phyloP scores from a whole-genome alignment of 495 filamentous ascomycete species.

The Melanomma pulvis-pyrius region DNA sequence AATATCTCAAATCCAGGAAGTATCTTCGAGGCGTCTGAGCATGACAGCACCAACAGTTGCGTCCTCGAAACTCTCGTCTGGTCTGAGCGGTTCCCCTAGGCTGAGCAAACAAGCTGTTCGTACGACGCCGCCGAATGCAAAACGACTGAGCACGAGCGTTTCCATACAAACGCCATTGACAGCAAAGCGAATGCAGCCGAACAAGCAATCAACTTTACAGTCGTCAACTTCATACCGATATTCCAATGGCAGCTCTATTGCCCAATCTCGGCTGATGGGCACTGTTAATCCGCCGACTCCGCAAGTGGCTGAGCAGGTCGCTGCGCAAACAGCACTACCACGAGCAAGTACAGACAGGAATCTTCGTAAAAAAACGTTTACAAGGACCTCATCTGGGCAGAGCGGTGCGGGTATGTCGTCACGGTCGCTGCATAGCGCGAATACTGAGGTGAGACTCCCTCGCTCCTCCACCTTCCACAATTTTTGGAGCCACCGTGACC shows the following conservation, averaged over 20 bases:
- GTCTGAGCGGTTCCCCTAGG: neutral
- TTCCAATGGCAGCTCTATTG: constrained; percentile 8
- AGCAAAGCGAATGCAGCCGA: constrained; percentile 1
- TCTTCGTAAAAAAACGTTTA: constrained; percentile 12
- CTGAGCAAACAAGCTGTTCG: constrained; percentile 15
- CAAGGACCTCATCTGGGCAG: neutral
- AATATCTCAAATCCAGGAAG: constrained; percentile 17
- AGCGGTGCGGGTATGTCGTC: neutral
- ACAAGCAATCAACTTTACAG: neutral
- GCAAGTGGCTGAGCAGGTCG: neutral
- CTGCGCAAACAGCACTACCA: constrained; percentile 2
- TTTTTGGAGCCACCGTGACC: neutral
- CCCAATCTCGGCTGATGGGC: constrained; percentile 31
- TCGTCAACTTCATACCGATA: neutral
- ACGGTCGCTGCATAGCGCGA: neutral
- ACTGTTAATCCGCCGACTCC: constrained; percentile 21
- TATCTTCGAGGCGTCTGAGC: neutral
- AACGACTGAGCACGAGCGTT: constrained; percentile 13
- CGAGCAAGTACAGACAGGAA: constrained; percentile 16
- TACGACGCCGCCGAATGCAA: neutral
- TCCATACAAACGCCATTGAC: constrained; percentile 7
- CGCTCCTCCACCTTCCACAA: constrained; percentile 28
- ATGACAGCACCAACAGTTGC: neutral
- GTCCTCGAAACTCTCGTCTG: constrained; percentile 6
- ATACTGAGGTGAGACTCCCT: constrained; percentile 28